Conservation (phyloP, 2,329 filamentous ascomycete species). For the Tolypocladium paradoxum region DNA sequence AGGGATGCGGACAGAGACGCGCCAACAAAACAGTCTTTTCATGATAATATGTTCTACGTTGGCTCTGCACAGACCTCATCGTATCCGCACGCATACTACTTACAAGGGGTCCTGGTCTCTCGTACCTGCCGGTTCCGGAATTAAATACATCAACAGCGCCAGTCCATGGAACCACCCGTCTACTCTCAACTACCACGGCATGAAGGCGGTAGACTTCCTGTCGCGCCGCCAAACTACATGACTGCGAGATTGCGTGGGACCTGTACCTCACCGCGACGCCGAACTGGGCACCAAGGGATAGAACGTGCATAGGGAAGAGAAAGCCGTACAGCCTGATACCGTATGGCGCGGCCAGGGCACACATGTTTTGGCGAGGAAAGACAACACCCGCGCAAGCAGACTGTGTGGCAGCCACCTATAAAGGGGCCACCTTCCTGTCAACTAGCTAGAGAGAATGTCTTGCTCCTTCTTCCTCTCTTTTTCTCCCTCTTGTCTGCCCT, state of each 20-base stretch:
- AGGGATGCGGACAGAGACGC: constrained; percentile 10
- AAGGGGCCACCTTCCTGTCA: no score
- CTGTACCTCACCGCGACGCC: constrained; percentile 19
- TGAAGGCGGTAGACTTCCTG: constrained; percentile 12
- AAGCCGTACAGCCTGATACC: constrained; percentile 26
- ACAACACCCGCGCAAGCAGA: no score
- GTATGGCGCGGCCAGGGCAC: constrained; percentile 34
- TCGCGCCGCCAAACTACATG: constrained; percentile 23
- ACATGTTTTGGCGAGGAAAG: no score
- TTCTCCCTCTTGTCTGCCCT: no score
- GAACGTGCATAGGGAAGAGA: constrained; percentile 14
- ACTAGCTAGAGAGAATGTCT: no score
- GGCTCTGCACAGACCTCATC: constrained; percentile 14
- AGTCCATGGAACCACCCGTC: constrained; percentile 18
- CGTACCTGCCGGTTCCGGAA: constrained; percentile 12
- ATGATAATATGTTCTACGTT: constrained; percentile 32
- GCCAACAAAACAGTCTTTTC: constrained; percentile 28
- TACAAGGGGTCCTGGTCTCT: constrained; percentile 7
- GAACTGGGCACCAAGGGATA: constrained; percentile 10
- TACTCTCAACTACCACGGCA: constrained; percentile 13
- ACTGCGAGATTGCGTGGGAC: constrained; percentile 25
- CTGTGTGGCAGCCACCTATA: no score
- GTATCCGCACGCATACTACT: constrained; percentile 10
- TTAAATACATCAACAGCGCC: constrained; percentile 20
- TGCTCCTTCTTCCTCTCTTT: no score